Base-by-base conservation (phyloP, 2,329 filamentous ascomycete species). In the Lachnellula subtilissima region DNA sequence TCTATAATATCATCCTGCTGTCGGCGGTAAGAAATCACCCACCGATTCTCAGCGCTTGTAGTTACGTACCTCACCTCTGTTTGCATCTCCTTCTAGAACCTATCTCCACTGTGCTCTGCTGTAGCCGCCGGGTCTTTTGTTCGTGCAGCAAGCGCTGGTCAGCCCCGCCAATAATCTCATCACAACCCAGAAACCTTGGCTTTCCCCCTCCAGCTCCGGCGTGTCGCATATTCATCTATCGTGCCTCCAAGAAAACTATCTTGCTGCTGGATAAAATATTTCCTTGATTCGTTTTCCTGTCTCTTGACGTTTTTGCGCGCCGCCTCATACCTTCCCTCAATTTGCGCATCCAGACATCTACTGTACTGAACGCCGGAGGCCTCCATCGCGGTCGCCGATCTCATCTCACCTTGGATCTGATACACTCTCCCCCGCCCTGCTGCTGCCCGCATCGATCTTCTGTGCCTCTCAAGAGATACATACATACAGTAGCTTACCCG, bases 301-400 rank as follows among this genome's bases (percentile, higher is more conserved):
- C 39, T 62, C 54, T 57, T 52, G 48, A 55, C 19, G n/a, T 54
- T 52, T 46, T 48, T 56, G 37, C 32, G 55, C 55, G 49, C 60
- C 56, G 58, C 52, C 40, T 46, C 50, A 40, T 25, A 22, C 22
- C 48, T 22, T 46, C 50, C 7, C n/a, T 59, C 56, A 61, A 45
- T 54, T 54, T 58, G 40, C 57, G 51, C 54, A 45, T 59, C 51
- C 50, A 37, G 32, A 50, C 50, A 50, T 58, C 57, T 60, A 48
- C 55, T 43, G 23, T 36, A 48, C 55, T 43, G 23, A 28, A 48
- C 48, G 40, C 53, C 49, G 43, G 45, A 47, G 55, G 48, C 52
- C 59, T 56, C 32, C 59, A 50, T 62, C 55, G 55, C 57, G 66
- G 65, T 63, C 63, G 66, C 63, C 60, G 52, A 61, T 50, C 28